Evolutionary conservation across 768 basidiomycete genomes (phyloP), one percentile per base, ranked within the genome.

Genomic region (Leccinum aurantiacum): DNA sequence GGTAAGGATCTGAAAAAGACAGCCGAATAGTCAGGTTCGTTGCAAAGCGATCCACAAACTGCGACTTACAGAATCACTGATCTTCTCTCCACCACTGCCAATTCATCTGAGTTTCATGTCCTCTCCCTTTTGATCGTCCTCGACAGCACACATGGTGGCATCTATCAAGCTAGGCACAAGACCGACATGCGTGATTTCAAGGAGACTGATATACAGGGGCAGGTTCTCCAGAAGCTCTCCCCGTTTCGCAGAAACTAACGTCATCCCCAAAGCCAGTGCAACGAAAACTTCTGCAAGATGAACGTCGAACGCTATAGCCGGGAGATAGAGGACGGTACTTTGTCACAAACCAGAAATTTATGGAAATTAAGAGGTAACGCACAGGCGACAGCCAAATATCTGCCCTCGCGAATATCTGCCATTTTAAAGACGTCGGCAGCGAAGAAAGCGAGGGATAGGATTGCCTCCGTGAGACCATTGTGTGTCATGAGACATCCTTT

Each of bases 81-180:
- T 81, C 67, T 83, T 83, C 68, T 83, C 82, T 3, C 82, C 82
- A 13, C 82, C 82, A 59, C 80, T 79, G 4, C 72, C 79, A 35
- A 83, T 78, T 59, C 77, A 83, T 22, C 76, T 71, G 31, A 83
- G 67, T 22, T 67, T 66, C 52, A 75, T 72, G 41, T 67, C 70
- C 15, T 64, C 65, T 22, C 71, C 69, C n/a, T 72, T 74, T 51
- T 71, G 73, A 24, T 64, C 63, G 25, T 68, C 67, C 48, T 74
- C 64, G 15, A 66, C 58, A n/a, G 69, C 55, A 53, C 63, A 62
- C 67, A 83, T 68, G 11, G 79, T 80, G 4, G 80, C 82, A 62
- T 83, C 82, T 50, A 83, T 81, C 61, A 83, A 66, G 64, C 81
- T 82, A 6, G 82, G 82, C n/a, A 83, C 82, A 41, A 82, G 79